Evolutionary conservation across 1,284 basidiomycete genomes (phyloP), one percentile per base, ranked within the genome.

Genomic region (Bjerkandera adusta): DNA sequence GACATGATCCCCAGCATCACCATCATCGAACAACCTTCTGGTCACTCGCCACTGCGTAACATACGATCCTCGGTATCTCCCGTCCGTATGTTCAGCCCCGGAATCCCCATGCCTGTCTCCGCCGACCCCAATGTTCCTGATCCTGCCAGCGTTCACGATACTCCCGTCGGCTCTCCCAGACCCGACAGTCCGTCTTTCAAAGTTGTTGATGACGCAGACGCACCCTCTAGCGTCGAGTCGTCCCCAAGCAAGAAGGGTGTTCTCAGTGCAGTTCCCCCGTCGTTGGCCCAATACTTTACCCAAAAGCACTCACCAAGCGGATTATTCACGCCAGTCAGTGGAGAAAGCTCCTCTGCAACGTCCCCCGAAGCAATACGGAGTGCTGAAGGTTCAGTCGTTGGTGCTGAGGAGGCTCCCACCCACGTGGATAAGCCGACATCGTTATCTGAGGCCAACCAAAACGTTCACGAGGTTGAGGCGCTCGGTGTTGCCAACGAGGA

Each of bases 61-160:
- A n/a, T n/a, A n/a, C n/a, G n/a, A n/a, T n/a, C n/a, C n/a, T n/a
- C n/a, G n/a, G n/a, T n/a, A n/a, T n/a, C n/a, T n/a, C n/a, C n/a
- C n/a, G n/a, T n/a, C 18, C 47, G 22, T 27, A 46, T 52, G 51
- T 45, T 59, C 4, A 50, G 44, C 13, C 35, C 43, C 2, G 55
- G 57, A 30, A 57, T 70, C 38, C 68, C 70, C 12, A 68, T 70
- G 54, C 72, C 73, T 16, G 58, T 73, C 21, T 64, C 63, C 4
- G 72, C 72, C 8, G 68, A 74, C 44, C 68, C 70, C 22, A 59
- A 56, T 21, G 68, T 72, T 16, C 67, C 65, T 27, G 73, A 75
- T 47, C 71, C 70, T 11, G 63, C 65, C 5, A 64, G 60, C 37
- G 52, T 56, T 18, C 44, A 55, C 4, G 51, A 48, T 18, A 57